phyloP scores from a whole-genome alignment of 164 flowering plant species.

The grape (Vitis vinifera) region DNA sequence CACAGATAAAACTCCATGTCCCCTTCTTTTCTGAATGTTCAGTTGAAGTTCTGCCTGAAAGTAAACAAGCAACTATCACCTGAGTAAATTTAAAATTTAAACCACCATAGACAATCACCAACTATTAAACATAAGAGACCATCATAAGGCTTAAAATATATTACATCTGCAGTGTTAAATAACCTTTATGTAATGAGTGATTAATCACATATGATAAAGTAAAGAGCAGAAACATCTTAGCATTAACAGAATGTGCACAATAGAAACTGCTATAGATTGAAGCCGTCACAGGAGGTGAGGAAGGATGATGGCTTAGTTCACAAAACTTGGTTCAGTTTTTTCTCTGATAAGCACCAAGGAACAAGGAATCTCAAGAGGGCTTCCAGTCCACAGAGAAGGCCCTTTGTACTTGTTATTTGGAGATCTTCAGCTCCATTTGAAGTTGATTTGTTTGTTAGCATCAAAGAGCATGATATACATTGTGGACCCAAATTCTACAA shows the following conservation, averaged over 20 bases:
- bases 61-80: constrained; percentile 1
- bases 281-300: too few species aligned
- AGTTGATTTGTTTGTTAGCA: too few species aligned
- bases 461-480: too few species aligned
- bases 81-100: too few species aligned
- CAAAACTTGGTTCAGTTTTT: not conserved
- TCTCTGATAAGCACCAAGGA: not conserved
- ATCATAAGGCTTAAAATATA: too few species aligned
- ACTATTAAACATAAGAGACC: too few species aligned
- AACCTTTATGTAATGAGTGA: not conserved
- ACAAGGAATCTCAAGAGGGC: not conserved
- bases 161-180: too few species aligned
- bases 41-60: constrained; percentile 95
- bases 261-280: not conserved
- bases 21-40: constrained; percentile 90
- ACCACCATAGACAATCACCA: too few species aligned
- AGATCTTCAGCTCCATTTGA: too few species aligned
- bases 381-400: not conserved
- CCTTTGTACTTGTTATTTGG: not conserved
- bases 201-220: not conserved
- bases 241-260: not conserved
- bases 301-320: too few species aligned
- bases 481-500: too few species aligned
- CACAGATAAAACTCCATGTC: constrained; percentile 86
- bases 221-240: not conserved